These are phyloP conservation scores for Erythrobasidium yunnanense DNA, from an alignment of 768 basidiomycete genomes.

Conservation along the genomic window DNA sequence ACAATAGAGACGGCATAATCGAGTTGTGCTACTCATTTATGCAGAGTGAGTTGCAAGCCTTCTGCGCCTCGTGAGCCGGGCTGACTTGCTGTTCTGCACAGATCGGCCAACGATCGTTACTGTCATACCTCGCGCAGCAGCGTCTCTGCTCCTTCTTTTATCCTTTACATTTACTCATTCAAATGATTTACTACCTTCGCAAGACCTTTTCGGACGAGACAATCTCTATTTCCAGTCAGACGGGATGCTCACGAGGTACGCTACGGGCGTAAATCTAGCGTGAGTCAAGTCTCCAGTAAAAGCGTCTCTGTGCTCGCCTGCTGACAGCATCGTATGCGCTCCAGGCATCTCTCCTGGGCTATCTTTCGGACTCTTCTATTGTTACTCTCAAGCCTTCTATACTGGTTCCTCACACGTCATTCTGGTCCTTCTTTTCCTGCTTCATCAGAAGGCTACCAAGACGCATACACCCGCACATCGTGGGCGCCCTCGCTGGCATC, in stretches of 20 bases:
- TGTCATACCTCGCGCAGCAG: background rate
- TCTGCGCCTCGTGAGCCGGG: background rate
- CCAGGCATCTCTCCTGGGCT: background rate
- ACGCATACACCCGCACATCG: too few relatives aligned
- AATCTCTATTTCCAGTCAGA: background rate
- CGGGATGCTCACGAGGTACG: background rate
- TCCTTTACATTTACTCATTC: background rate
- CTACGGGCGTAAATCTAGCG: background rate
- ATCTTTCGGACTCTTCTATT: background rate
- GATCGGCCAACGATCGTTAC: constrained; percentile 6
- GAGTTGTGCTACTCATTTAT: background rate
- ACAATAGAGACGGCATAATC: background rate
- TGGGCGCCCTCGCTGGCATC: too few relatives aligned
- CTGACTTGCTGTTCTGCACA: background rate
- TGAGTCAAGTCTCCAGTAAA: background rate
- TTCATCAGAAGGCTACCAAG: too few relatives aligned
- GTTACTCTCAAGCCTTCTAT: background rate
- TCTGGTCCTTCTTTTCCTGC: too few relatives aligned
- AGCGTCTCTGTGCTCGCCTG: background rate
- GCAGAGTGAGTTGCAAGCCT: constrained; percentile 4
- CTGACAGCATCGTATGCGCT: too few relatives aligned
- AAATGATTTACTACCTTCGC: background rate
- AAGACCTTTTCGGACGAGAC: background rate
- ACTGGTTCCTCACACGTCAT: background rate
- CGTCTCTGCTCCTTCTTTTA: constrained; percentile 4